Evolutionary conservation across 306 rosid genomes (phyloP), one percentile per base, ranked within the genome.

Genomic region (Prunus persica): DNA sequence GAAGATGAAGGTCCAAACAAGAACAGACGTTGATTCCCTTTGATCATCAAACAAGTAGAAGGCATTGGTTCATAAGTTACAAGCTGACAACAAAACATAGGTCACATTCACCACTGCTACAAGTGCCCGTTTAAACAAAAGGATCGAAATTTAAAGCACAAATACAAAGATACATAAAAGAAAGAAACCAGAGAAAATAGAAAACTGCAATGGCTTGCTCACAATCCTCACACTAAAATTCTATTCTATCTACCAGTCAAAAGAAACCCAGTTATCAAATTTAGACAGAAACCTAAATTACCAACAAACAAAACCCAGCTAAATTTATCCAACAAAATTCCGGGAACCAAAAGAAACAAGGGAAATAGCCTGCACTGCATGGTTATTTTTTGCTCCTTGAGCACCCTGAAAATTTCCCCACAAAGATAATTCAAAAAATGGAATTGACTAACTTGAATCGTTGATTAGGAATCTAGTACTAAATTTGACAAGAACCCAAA

Each of bases 121-220:
- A 25, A 20, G 10, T 8, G 10, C 25, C 61, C 61, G n/a, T 8
- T 56, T 69, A 28, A 71, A 66, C 74, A 24, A 43, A 67, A 27
- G 57, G 45, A 73, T 60, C 43, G 76, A 43, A 67, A 46, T 46
- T 25, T 11, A 46, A 67, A 68, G 22, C 64, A 55, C 43, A 76
- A 13, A 7, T 55, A n/a, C 30, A 67, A 25, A 54, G 67, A 41
- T 19, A 11, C 50, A 63, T 51, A 56, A 11, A 74, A 67, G 66
- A 15, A 54, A 65, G 2, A 61, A 47, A 62, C 66, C 67, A 84
- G 60, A 82, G 82, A 77, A 87, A 86, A 85, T 78, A 78, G 84
- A 79, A 28, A 82, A 88, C 77, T 78, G 79, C 81, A 73, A 76
- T 79, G 85, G 89, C 81, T 82, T 82, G 78, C 87, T 76, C 85